Evolutionary conservation across 73 alveolate genomes (phyloP), one percentile per base, ranked within the genome.

Genomic region (Paramecium biaurelia): DNA sequence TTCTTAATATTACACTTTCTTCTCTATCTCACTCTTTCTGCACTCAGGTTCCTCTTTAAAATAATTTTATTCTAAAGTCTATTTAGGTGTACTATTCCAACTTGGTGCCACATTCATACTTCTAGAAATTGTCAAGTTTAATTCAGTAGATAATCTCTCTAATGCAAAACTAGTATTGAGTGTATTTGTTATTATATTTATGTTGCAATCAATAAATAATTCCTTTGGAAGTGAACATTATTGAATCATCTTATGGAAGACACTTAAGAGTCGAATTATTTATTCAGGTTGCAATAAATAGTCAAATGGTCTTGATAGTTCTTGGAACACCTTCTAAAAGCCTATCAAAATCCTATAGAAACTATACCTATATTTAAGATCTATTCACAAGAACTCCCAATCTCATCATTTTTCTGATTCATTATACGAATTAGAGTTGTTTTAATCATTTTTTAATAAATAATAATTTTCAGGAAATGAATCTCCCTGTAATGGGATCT

Each of bases 401-500:
- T 26, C 9, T 63, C 84, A 4, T 63, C 84, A 63, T 32, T 63
- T 30, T 63, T 63, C 14, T 26, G 23, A 15, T 26, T 63, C 84
- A 63, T 63, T 14, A 63, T 63, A 32, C 84, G 84, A 26, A 63
- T 63, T 63, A 63, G 84, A 63, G 49, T 63, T 26, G 41, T 23
- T 63, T 63, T 63, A 14, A 63, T 63, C 84, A 63, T 63, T 72
- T 70, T 26, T 72, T 12, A 28, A 34, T 34, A 72, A 35, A 72
- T 67, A 67, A 30, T 67, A 30, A 38, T 12, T 67, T 20, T 72
- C 86, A 72, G 21, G 56, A 72, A 35, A 72, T 72, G 86, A 79
- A 79, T 45, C 90, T 79, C 18, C 56, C 56, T 6, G 90, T 47
- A 79, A 79, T 79, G 14, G 74, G 70, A 79, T 79, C 90, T 20